phyloP scores from a whole-genome alignment of 768 basidiomycete genomes.

The Russula dissimulans region DNA sequence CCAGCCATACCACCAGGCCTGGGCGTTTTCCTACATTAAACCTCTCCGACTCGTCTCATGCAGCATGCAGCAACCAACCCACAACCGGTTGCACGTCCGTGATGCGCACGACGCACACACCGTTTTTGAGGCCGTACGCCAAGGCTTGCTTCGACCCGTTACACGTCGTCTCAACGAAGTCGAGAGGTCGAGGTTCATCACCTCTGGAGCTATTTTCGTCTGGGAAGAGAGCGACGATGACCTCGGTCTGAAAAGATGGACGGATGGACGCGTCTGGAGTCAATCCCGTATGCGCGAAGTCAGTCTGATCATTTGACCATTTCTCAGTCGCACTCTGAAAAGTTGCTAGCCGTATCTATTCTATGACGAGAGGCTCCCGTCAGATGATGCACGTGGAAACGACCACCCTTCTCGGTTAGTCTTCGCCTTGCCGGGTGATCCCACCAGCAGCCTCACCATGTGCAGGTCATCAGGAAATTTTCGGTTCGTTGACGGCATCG shows the following conservation, averaged over 20 bases:
- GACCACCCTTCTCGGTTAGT: slow-evolving; percentile 33
- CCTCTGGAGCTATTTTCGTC: slow-evolving; percentile 55
- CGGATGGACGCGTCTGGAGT: slow-evolving; percentile 62
- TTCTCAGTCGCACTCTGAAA: neutral
- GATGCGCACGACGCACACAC: slow-evolving; percentile 58
- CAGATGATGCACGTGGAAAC: slow-evolving; percentile 33
- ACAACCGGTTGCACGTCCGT: slow-evolving; percentile 54
- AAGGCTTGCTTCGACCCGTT: slow-evolving; percentile 41
- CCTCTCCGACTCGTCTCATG: slow-evolving; percentile 34
- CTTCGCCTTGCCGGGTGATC: slow-evolving; percentile 2
- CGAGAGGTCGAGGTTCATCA: slow-evolving; percentile 46
- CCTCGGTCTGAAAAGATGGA: slow-evolving; percentile 58
- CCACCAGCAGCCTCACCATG: slow-evolving; percentile 2
- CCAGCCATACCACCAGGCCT: slow-evolving; percentile 9
- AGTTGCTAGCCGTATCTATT: slow-evolving; percentile 51
- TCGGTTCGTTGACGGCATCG: slow-evolving; percentile 50
- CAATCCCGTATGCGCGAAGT: slow-evolving; percentile 61
- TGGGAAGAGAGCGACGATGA: slow-evolving; percentile 66
- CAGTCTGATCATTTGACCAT: slow-evolving; percentile 1
- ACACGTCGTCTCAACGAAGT: slow-evolving; percentile 51
- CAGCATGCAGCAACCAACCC: slow-evolving; percentile 61
- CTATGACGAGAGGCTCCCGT: slow-evolving; percentile 52
- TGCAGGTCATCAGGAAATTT: slow-evolving; percentile 21
- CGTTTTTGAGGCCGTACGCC: slow-evolving; percentile 56
- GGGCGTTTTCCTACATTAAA: slow-evolving; percentile 26